Percentiles rank a stretch among this genome's conserved stretches.
phyloP scores from a whole-genome alignment of 176 grass and related monocot species.

The Tillandsia fasciculata region DNA sequence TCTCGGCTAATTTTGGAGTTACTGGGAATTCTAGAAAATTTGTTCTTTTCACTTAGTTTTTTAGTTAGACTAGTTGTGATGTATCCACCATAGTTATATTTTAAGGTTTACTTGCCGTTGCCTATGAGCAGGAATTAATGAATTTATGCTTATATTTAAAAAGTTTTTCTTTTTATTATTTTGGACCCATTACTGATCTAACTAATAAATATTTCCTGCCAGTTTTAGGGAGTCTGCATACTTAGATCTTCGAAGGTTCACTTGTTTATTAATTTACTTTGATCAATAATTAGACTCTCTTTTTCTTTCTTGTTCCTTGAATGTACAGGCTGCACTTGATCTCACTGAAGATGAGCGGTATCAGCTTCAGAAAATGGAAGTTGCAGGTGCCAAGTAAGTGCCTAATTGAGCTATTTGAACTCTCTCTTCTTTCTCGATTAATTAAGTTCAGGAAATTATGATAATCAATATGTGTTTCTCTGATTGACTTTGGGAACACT shows the following conservation, averaged over 20 bases:
- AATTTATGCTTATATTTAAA: no score
- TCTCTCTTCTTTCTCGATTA: background rate
- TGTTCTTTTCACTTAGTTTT: no score
- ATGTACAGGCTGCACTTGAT: slow-evolving; percentile 63
- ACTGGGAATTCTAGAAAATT: no score
- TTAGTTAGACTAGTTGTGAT: no score
- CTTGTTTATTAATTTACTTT: background rate
- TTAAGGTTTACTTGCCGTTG: no score
- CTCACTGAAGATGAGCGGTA: slow-evolving; percentile 64
- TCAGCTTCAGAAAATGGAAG: slow-evolving; percentile 78
- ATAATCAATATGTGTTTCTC: background rate
- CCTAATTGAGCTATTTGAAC: background rate
- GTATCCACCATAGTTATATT: no score
- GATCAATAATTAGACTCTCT: background rate
- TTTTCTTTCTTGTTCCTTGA: background rate
- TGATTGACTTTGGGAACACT: background rate
- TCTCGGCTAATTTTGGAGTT: no score
- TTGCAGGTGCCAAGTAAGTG: slow-evolving; percentile 38
- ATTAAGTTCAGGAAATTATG: background rate
- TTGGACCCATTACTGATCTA: background rate
- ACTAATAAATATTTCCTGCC: background rate
- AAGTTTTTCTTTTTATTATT: background rate
- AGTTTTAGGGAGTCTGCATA: background rate
- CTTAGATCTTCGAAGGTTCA: background rate
- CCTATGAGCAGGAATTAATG: no score